These are phyloP conservation scores for Beauveria asiatica DNA, from an alignment of 2,329 filamentous ascomycete genomes.

Conservation along the genomic window DNA sequence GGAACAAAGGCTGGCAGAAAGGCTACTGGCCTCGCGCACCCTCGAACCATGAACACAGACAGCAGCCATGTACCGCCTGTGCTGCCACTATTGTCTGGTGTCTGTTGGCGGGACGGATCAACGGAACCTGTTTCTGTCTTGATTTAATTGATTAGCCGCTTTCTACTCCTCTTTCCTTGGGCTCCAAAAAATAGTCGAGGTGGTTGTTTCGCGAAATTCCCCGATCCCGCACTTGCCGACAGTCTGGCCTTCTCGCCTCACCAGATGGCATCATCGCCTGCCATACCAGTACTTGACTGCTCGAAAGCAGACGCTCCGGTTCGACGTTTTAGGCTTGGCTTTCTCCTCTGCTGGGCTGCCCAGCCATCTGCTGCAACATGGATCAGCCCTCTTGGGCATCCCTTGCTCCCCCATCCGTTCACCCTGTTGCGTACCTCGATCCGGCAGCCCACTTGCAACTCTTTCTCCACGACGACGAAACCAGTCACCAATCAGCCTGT, in stretches of 20 bases:
- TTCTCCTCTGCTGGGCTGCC: background rate
- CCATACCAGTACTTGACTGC: background rate
- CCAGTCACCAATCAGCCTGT: background rate
- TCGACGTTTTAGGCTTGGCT: background rate
- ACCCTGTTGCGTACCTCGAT: background rate
- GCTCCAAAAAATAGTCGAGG: background rate
- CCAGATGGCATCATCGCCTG: background rate
- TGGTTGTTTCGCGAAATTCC: background rate
- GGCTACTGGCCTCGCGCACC: background rate
- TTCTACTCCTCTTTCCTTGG: background rate
- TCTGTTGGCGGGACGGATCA: background rate
- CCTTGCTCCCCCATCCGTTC: background rate
- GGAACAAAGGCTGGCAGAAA: background rate
- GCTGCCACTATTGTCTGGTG: background rate
- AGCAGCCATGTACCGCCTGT: background rate
- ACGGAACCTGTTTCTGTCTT: background rate
- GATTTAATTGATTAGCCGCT: background rate
- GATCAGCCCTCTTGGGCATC: background rate
- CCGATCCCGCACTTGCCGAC: background rate
- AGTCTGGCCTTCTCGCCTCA: background rate
- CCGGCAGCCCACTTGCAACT: background rate
- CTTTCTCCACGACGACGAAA: background rate
- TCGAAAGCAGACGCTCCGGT: background rate
- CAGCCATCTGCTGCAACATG: background rate
- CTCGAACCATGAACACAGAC: no score